Evolutionary conservation across 176 grass and related monocot genomes (phyloP), one percentile per base, ranked within the genome.

Genomic region (Calamus simplicifolius): DNA sequence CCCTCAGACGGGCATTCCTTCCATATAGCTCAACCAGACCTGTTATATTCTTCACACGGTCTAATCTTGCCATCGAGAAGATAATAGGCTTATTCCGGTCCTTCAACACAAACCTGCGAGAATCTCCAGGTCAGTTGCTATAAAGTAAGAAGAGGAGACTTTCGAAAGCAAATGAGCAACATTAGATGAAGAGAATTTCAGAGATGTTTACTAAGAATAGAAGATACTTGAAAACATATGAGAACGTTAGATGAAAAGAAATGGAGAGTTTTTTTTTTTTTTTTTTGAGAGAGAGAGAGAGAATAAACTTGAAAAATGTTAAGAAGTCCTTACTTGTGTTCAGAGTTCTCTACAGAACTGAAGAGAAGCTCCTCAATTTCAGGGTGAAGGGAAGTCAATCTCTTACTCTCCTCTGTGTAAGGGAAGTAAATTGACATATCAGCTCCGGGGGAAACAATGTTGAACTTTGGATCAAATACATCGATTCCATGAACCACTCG

Each of bases 371-470:
- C 83, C 69, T 96, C 92, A 29, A 96, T 96, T 77, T 90, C 92
- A 58, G 92, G 75, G 57, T 90, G 75, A 68, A 96, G 81, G 29
- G 79, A 70, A 43, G 83, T 90, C 25, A 96, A 78, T 62, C 92
- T 87, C 83, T 90, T 96, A 31, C 85, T 80, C 16, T 69, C 73
- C 61, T 96, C 92, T 1, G 75, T 82, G 72, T 96, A 82, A 0
- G 92, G 92, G 78, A 72, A 90, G 77, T 96, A 96, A 48, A 96
- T 77, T 10, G 26, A 77, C 92, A 90, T 90, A 77, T 96, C 92
- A 62, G 92, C 92, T 79, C 92, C 92, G 52, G 92, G 92, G 31
- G 92, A 96, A 54, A 96, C 92, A 31, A 96, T 96, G 87, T 96
- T 96, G 72, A 96, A 96, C 62, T 96, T 96, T 5, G 92, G 92